Conservation (phyloP, 768 basidiomycete genomes). For the Hygrophorus pudorinus region DNA sequence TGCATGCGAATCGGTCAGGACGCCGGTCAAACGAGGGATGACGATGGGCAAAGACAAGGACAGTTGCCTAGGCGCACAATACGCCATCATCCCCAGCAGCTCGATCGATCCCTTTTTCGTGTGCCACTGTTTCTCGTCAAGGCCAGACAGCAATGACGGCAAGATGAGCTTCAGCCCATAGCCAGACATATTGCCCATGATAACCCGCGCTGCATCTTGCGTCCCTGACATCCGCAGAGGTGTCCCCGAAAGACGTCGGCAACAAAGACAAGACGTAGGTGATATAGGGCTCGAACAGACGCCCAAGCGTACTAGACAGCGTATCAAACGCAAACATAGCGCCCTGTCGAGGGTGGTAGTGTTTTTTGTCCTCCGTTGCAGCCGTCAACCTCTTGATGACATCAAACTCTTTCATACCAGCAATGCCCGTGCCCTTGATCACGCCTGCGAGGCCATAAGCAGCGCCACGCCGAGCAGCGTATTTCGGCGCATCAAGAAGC, state of each 20-base stretch:
- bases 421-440: constrained; percentile 83
- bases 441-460: constrained; percentile 94
- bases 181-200: constrained; percentile 92
- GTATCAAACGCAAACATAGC: constrained; percentile 95
- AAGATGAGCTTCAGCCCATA: constrained; percentile 95
- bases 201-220: constrained; percentile 81
- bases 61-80: constrained; percentile 91
- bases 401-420: constrained; percentile 75
- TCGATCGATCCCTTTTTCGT: constrained; percentile 98
- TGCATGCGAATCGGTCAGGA: constrained; percentile 94
- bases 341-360: constrained; percentile 81
- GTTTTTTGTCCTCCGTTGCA: constrained; percentile 84
- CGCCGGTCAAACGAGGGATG: constrained; percentile 90
- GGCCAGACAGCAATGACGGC: constrained; percentile 77
- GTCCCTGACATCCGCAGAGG: constrained; percentile 80
- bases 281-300: constrained; percentile 91
- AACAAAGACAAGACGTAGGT: constrained; percentile 75
- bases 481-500: constrained; percentile 71
- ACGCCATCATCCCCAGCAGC: constrained; percentile 95
- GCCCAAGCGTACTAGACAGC: constrained; percentile 74
- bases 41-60: constrained; percentile 93
- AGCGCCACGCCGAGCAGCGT: constrained; percentile 91
- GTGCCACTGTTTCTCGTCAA: constrained; percentile 98
- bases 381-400: constrained; percentile 63
- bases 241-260: constrained; percentile 79